Conservation (phyloP, 2,329 filamentous ascomycete species). For the Dothideomycetes sp. region DNA sequence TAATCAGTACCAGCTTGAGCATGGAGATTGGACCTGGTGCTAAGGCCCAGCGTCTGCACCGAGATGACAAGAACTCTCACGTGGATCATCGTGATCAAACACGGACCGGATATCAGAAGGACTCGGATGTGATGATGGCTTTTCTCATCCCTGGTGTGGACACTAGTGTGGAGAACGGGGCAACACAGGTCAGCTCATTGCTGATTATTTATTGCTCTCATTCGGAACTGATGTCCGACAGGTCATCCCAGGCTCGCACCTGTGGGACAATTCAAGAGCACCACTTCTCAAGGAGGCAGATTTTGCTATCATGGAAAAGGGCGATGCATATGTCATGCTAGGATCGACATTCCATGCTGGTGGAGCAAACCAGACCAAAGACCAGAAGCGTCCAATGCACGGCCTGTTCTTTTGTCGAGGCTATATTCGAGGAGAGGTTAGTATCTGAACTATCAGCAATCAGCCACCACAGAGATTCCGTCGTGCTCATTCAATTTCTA, state of each 20-base stretch:
- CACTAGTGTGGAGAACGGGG: conserved; percentile 23
- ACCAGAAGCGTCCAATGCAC: conserved; percentile 23
- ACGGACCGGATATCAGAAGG: conserved; percentile 9
- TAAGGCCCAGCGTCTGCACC: conserved; percentile 18
- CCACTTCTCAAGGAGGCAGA: conserved; percentile 13
- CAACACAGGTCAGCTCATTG: conserved; percentile 14
- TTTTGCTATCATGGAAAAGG: conserved; percentile 21
- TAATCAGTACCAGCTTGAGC: conserved; percentile 17
- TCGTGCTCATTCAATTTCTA: conserved; percentile 26
- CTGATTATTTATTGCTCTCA: neutral
- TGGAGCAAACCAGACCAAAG: conserved; percentile 20
- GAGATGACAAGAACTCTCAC: conserved; percentile 21
- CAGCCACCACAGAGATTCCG: conserved; percentile 20
- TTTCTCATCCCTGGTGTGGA: conserved; percentile 23
- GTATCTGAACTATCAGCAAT: neutral
- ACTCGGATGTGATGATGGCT: conserved; percentile 15
- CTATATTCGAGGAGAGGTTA: neutral
- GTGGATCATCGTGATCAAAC: conserved; percentile 12
- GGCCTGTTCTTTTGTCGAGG: neutral
- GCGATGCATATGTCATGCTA: conserved; percentile 27
- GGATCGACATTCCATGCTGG: conserved; percentile 25
- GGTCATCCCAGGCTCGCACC: conserved; percentile 26
- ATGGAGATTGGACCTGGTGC: conserved; percentile 15
- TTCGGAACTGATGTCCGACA: conserved; percentile 6
- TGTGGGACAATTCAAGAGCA: conserved; percentile 18